Evolutionary conservation across 176 grass and related monocot species (phyloP).

Genomic region (Musa itinerans): DNA sequence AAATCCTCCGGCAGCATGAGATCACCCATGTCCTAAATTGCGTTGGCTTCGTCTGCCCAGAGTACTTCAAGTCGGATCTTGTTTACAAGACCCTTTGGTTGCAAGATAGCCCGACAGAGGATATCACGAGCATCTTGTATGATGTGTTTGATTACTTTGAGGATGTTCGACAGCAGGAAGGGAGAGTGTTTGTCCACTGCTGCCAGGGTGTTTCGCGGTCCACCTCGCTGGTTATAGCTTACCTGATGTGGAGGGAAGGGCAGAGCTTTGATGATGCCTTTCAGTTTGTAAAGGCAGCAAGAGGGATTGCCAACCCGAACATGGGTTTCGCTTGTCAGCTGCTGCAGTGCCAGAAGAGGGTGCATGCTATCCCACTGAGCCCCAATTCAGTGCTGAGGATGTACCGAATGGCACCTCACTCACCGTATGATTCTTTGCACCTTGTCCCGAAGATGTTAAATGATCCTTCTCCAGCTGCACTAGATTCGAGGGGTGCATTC

Average conservation of each 20-base stretch:
- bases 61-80: constrained; percentile 91
- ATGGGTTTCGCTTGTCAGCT: constrained; percentile 98
- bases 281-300: constrained; percentile 82
- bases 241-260: constrained; percentile 97
- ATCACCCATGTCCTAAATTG: constrained; percentile 98
- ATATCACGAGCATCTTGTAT: constrained; percentile 96
- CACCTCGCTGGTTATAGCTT: constrained; percentile 86
- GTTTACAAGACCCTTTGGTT: constrained; percentile 94
- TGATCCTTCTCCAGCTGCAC: constrained; percentile 50
- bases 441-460: constrained; percentile 95
- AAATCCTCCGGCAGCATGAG: constrained; percentile 65
- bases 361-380: constrained; percentile 76
- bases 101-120: constrained; percentile 96
- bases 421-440: constrained; percentile 73
- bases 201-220: constrained; percentile 93
- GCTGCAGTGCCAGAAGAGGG: constrained; percentile 93
- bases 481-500: constrained; percentile 93
- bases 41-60: constrained; percentile 84
- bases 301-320: constrained; percentile 92
- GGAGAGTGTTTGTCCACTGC: constrained; percentile 89
- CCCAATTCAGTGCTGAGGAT: constrained; percentile 86
- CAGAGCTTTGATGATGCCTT: constrained; percentile 94
- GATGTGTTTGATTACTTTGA: constrained; percentile 99
- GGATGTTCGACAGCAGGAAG: constrained; percentile 79
- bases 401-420: constrained; percentile 92